Percentiles rank a stretch among this genome's conserved stretches.
Conservation (phyloP, 1,139 yeast genomes). For the Taiozyma sp. region DNA sequence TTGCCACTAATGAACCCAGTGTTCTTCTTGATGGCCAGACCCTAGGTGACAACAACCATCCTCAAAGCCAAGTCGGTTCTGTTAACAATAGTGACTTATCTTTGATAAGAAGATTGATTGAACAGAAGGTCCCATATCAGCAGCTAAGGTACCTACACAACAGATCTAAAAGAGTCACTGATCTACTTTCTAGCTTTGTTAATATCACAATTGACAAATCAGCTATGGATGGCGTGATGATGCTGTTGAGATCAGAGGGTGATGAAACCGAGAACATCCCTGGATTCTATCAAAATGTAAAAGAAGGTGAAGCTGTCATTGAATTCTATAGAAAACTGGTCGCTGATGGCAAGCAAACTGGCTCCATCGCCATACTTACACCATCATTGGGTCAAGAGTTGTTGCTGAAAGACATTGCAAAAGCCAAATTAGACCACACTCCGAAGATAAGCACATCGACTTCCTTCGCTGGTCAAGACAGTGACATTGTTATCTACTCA, state of each 20-base stretch:
- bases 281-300: conserved; percentile 34
- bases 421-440: neutral
- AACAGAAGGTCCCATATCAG: neutral
- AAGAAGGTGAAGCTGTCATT: conserved; percentile 53
- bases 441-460: conserved; percentile 3
- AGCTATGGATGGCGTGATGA: conserved; percentile 27
- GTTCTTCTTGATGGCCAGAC: neutral
- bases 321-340: conserved; percentile 45
- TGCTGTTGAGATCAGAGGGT: conserved; percentile 32
- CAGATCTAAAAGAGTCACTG: neutral
- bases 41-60: neutral
- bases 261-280: conserved; percentile 29
- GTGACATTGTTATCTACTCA: conserved; percentile 5
- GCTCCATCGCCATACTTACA: conserved; percentile 38
- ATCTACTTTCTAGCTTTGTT: neutral
- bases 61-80: neutral
- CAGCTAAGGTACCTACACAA: neutral
- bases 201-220: neutral
- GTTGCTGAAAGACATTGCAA: conserved; percentile 12
- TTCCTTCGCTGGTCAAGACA: conserved; percentile 1
- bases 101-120: neutral
- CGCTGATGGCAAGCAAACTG: conserved; percentile 38
- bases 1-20: neutral
- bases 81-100: neutral
- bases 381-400: conserved; percentile 33